Percentiles rank a stretch among this genome's conserved stretches.
These are phyloP conservation scores for Blepharisma undulans DNA, from an alignment of 169 alveolate genomes.

Conservation along the genomic window DNA sequence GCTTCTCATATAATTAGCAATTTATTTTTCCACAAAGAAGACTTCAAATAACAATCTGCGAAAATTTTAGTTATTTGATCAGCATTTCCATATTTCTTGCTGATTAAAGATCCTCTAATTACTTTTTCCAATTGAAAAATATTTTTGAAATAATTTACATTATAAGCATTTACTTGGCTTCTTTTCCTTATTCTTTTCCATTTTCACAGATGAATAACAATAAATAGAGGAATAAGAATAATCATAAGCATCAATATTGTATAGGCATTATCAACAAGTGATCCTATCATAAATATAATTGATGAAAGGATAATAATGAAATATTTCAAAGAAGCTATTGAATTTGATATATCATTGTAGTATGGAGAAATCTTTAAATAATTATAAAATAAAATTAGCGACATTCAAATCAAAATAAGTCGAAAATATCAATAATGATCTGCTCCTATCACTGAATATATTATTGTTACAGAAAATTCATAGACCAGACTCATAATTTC, in stretches of 20 bases:
- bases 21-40: not conserved
- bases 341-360: not conserved
- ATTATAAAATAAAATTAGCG: not conserved
- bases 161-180: too few relatives aligned
- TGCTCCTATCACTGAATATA: not conserved
- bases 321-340: not conserved
- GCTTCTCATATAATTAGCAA: not conserved
- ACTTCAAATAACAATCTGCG: not conserved
- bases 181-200: not conserved
- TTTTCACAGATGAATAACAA: not conserved
- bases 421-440: not conserved
- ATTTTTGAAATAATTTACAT: too few relatives aligned
- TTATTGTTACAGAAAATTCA: not conserved
- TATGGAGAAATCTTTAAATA: not conserved
- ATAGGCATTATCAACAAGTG: not conserved
- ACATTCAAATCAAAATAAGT: not conserved
- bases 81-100: not conserved
- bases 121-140: not conserved
- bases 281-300: not conserved
- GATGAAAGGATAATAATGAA: not conserved
- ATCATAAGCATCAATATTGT: not conserved
- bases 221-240: not conserved
- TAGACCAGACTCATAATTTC: not conserved
- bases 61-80: not conserved
- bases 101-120: not conserved